Percentiles rank a stretch among this genome's conserved stretches.
phyloP scores from a whole-genome alignment of 2,329 filamentous ascomycete species.

The Cladorrhinum sp. region DNA sequence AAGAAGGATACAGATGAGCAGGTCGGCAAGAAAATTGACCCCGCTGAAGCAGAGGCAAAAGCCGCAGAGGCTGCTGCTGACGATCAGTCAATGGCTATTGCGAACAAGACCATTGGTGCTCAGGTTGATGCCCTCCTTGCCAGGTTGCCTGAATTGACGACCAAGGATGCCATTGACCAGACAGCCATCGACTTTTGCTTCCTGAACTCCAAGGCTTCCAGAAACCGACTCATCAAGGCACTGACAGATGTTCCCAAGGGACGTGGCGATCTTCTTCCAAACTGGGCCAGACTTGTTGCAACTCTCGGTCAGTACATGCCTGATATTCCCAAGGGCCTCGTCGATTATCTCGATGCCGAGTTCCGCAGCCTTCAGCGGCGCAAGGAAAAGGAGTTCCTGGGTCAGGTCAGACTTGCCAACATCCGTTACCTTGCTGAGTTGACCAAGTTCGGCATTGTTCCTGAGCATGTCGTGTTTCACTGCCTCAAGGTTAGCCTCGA shows the following conservation, averaged over 20 bases:
- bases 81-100: conserved; percentile 88
- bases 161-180: conserved; percentile 88
- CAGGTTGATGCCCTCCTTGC: conserved; percentile 90
- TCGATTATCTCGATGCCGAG: conserved; percentile 90
- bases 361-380: conserved; percentile 94
- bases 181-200: conserved; percentile 97
- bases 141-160: conserved; percentile 85
- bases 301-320: conserved; percentile 92
- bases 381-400: conserved; percentile 96
- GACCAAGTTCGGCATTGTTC: conserved; percentile 96
- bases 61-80: conserved; percentile 56
- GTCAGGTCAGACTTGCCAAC: conserved; percentile 88
- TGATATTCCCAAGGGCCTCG: conserved; percentile 87
- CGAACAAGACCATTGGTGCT: conserved; percentile 95
- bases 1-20: conserved; percentile 79
- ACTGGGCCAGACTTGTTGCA: conserved; percentile 88
- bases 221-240: conserved; percentile 89
- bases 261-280: conserved; percentile 82
- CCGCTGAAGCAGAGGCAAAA: conserved; percentile 50
- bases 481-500: conserved; percentile 96
- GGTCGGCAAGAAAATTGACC: conserved; percentile 70
- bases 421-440: conserved; percentile 97
- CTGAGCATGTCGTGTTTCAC: conserved; percentile 98
- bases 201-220: conserved; percentile 94
- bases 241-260: conserved; percentile 94